Base-by-base conservation (phyloP, 2,329 filamentous ascomycete genomes). In the Scedosporium boydii region DNA sequence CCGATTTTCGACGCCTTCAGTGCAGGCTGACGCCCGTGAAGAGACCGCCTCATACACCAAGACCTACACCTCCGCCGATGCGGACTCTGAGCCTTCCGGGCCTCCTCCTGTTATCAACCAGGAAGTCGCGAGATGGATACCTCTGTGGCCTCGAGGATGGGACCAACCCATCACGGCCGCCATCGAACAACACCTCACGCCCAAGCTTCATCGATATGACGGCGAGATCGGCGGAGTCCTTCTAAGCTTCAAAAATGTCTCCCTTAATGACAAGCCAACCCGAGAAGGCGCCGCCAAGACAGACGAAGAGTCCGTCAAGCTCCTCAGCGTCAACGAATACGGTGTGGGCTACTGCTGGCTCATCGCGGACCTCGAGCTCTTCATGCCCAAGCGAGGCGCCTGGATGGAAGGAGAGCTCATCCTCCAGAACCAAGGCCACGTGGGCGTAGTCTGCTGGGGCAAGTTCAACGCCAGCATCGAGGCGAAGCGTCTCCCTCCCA, bases 381-480 rank as follows among this genome's bases (percentile, higher is more conserved):
- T 96, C 72, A 83, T 88, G 38, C 93, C 95, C 0, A 79, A 82
- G 61, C 83, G 84, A 56, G 90, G 90, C 42, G 85, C 87, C 7
- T 86, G 83, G 74, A 82, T 98, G 70, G 87, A 93, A 67, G 95
- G 91, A 10, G 87, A 82, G 67, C 83, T 97, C 62, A 95, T 93
- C 69, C 80, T 97, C 34, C 91, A 96, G 71, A 93, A 89, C 58
- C 90, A 95, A 68, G 91, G 91, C 6, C 91, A 97, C 70, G 82
- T 99, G 6, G 93, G 93, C 21, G 83, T 97, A 2, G 86, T 96
- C 10, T 95, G 91, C 73, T 93, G 91, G 76, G 93, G 93, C 73
- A 85, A 91, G 67, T 98, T 98, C 80, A 96, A 95, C 68, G 90
- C 93, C 1, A 91, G 88, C 53, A 90, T 99, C 64, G 89, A 93